Evolutionary conservation across 169 alveolate species (phyloP).

Genomic region (Cystoisospora suis): DNA sequence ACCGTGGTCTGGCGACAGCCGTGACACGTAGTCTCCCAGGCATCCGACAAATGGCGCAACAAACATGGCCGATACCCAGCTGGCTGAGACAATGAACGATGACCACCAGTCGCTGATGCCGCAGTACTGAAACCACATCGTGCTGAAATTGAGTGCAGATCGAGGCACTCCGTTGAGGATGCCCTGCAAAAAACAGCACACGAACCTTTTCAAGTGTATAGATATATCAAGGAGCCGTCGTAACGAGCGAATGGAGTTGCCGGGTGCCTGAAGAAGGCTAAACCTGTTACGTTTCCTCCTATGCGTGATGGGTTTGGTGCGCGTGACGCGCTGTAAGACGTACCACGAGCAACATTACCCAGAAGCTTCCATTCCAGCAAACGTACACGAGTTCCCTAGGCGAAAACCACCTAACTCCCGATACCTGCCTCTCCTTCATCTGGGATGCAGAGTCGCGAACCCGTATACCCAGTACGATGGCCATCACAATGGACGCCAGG

Average conservation of each 20-base stretch:
- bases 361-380: constrained; percentile 54
- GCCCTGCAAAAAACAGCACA: constrained; percentile 77
- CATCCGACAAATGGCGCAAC: constrained; percentile 90
- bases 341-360: constrained; percentile 63
- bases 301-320: too few species aligned
- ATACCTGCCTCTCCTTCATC: constrained; percentile 11
- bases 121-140: constrained; percentile 86
- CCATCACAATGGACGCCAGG: constrained; percentile 23
- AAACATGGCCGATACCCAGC: constrained; percentile 85
- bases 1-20: constrained; percentile 82
- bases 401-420: constrained; percentile 37
- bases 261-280: too few species aligned
- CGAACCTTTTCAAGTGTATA: too few species aligned
- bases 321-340: neutral
- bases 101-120: constrained; percentile 81
- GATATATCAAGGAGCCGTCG: too few species aligned
- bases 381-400: constrained; percentile 54
- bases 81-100: constrained; percentile 68
- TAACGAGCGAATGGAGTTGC: too few species aligned
- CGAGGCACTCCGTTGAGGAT: constrained; percentile 86
- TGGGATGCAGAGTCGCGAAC: constrained; percentile 40
- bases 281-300: too few species aligned
- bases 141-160: constrained; percentile 84
- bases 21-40: constrained; percentile 78
- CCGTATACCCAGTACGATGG: constrained; percentile 34